Evolutionary conservation across 2,329 filamentous ascomycete species (phyloP).

Genomic region (Ceratocystis variospora): DNA sequence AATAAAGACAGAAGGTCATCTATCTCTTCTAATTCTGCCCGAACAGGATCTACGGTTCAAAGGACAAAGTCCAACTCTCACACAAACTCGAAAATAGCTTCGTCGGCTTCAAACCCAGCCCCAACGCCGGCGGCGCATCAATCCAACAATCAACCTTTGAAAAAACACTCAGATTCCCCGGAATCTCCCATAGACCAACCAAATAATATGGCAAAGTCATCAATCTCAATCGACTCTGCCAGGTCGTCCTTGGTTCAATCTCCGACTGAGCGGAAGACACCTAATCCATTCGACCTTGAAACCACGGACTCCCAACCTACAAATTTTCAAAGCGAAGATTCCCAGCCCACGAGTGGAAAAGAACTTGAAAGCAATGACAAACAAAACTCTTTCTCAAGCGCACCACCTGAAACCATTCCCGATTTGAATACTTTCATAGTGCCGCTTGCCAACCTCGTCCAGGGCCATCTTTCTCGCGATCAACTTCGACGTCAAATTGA

Average conservation of each 20-base stretch:
- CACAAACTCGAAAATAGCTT: not conserved
- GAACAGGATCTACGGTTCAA: not conserved
- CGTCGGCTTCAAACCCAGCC: not conserved
- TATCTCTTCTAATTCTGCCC: not conserved
- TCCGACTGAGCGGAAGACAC: too few relatives aligned
- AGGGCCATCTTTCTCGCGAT: not conserved
- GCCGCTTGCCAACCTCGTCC: not conserved
- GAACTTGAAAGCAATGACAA: not conserved
- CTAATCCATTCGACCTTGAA: too few relatives aligned
- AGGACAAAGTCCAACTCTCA: not conserved
- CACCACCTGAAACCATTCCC: not conserved
- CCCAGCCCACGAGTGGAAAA: too few relatives aligned
- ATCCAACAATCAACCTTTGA: not conserved
- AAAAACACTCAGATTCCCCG: too few relatives aligned
- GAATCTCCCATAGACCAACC: too few relatives aligned
- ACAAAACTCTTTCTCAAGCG: not conserved
- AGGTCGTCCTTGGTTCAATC: too few relatives aligned
- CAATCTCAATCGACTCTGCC: too few relatives aligned
- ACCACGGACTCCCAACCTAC: too few relatives aligned
- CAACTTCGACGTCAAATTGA: constrained; percentile 4
- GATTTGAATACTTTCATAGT: not conserved
- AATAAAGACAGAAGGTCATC: not conserved
- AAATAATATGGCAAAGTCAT: too few relatives aligned
- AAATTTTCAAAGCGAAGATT: too few relatives aligned
- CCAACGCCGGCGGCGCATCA: not conserved